Conservation (phyloP, 176 grass and related monocot species). For the Pontederia crassipes region DNA sequence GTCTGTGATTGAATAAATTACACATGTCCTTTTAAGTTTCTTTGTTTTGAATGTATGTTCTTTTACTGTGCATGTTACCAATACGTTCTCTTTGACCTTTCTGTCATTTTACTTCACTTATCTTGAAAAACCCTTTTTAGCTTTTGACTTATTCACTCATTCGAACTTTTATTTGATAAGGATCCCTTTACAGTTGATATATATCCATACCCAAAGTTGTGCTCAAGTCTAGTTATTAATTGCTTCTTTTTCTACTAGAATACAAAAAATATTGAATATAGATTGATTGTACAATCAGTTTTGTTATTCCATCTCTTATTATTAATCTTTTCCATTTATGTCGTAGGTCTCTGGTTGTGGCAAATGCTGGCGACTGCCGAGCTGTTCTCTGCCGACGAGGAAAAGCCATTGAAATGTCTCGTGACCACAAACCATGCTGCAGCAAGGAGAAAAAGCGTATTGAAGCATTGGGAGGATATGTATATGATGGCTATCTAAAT, state of each 20-base stretch:
- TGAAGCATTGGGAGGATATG: slow-evolving; percentile 62
- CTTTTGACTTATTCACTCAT: background rate
- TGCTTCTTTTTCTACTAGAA: background rate
- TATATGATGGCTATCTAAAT: slow-evolving; percentile 74
- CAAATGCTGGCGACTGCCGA: slow-evolving; percentile 87
- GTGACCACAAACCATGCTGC: slow-evolving; percentile 76
- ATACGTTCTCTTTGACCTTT: too few relatives aligned
- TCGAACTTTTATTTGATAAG: background rate
- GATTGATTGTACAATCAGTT: too few relatives aligned
- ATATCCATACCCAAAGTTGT: background rate
- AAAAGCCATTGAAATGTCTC: slow-evolving; percentile 73
- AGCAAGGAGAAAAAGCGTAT: slow-evolving; percentile 55
- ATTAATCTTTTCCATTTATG: slow-evolving; percentile 5
- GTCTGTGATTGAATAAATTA: slow-evolving; percentile 21
- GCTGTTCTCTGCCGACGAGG: slow-evolving; percentile 81
- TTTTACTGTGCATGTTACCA: too few relatives aligned
- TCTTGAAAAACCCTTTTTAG: too few relatives aligned
- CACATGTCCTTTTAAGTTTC: too few relatives aligned
- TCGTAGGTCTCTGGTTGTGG: slow-evolving; percentile 74
- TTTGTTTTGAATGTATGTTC: too few relatives aligned
- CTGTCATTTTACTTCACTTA: too few relatives aligned
- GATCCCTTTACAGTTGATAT: background rate
- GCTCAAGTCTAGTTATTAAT: background rate
- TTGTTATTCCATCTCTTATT: too few relatives aligned
- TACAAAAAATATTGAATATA: too few relatives aligned